Base-by-base conservation (phyloP, 2,329 filamentous ascomycete species). In the Trichophaea hybrida region DNA sequence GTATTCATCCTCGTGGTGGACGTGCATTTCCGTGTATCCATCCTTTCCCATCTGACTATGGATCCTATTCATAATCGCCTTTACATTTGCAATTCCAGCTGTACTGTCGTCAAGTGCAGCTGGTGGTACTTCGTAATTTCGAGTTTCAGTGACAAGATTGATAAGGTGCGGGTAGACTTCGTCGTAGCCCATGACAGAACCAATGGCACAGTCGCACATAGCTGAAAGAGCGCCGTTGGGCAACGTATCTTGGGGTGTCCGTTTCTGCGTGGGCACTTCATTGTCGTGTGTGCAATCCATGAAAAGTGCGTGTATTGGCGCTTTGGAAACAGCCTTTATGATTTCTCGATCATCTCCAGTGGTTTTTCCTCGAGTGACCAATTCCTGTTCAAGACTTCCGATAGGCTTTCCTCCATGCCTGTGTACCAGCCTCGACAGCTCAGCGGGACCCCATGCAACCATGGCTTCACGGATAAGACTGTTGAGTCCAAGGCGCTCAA, bases 281-380 rank as follows among this genome's bases (percentile, higher is more conserved):
- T 98, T 98, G 74, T 98, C 93, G 72, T 98, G 93, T 0, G 94
- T 98, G 73, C 94, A 98, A 71, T 98, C 94, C 89, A 97, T 97
- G 73, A 98, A 96, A 0, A 98, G 76, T 0, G 91, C 93, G 66
- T 95, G 90, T 0, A 97, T 85, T 3, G 90, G 88, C 2, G 83
- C 86, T n/a, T 86, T 84, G 66, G 88, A 87, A 72, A 98, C 90
- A 63, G 79, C 84, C 65, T 84, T 85, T 65, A 95, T 78, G 15
- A 86, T 80, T 68, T 91, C 85, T 75, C 35, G 75, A 71, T 33
- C 68, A 69, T 69, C 68, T 61, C 54, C 69, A 8, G 61, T 37
- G 35, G 68, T 66, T 68, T 57, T 71, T 65, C 59, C 78, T 62
- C 80, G 82, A 6, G 84, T 82, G 10, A 90, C 80, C 64, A 94